A percentile compares a stretch with the other conserved stretches of the same genome.
Evolutionary conservation across 1,139 yeast species (phyloP).

Genomic region (Scheffersomyces parashehatae): DNA sequence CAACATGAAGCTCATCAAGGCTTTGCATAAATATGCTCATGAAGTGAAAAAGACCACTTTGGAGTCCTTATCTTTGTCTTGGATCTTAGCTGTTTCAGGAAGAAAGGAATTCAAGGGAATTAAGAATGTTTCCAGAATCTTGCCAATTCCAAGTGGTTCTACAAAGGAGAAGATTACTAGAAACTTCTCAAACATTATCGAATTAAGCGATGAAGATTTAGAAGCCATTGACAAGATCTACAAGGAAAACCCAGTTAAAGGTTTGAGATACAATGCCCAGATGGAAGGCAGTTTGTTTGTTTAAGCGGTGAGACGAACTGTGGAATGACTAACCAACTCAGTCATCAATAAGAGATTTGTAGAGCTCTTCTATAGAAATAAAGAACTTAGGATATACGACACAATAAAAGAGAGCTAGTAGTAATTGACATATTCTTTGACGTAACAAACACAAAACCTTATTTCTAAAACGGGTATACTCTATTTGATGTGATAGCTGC

Average conservation of each 20-base stretch:
- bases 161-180: slow-evolving; percentile 57
- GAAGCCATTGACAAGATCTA: slow-evolving; percentile 47
- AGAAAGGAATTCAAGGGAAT: slow-evolving; percentile 29
- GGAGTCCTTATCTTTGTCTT: slow-evolving; percentile 72
- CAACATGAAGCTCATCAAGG: slow-evolving; percentile 50
- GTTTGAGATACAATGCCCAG: slow-evolving; percentile 47
- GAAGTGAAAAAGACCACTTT: slow-evolving; percentile 45
- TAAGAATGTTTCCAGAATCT: slow-evolving; percentile 50
- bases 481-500: no score
- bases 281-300: slow-evolving; percentile 3
- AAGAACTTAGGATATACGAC: no score
- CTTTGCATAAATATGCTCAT: slow-evolving; percentile 51
- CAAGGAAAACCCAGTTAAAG: slow-evolving; percentile 39
- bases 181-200: slow-evolving; percentile 48
- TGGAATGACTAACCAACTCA: no score
- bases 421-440: no score
- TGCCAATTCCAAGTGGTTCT: slow-evolving; percentile 82
- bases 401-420: no score
- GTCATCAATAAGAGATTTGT: no score
- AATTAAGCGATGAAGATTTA: slow-evolving; percentile 55
- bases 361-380: no score
- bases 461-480: no score
- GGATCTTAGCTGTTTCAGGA: slow-evolving; percentile 52
- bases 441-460: no score
- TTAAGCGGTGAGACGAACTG: background rate